A percentile compares a stretch with the other conserved stretches of the same genome.
Evolutionary conservation across 257 asterid genomes (phyloP).

Genomic region (Thymus mandschuricus): DNA sequence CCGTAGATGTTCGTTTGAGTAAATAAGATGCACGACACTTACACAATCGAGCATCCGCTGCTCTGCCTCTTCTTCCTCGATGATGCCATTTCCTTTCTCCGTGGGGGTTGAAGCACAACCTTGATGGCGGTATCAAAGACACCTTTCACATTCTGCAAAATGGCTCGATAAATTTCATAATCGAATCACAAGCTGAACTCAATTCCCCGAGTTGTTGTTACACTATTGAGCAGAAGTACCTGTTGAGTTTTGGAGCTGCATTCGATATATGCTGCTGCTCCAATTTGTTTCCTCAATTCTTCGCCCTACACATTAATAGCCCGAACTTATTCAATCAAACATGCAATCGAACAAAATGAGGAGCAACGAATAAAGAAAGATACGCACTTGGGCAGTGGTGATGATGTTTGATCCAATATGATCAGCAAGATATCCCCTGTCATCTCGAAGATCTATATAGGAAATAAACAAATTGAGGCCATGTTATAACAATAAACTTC

Average conservation of each 20-base stretch:
- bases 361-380: not conserved
- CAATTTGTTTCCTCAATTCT: slow-evolving; percentile 93
- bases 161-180: slow-evolving; percentile 9
- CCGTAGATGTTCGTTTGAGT: not conserved
- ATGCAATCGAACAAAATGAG: not conserved
- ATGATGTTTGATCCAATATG: slow-evolving; percentile 75
- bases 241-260: slow-evolving; percentile 99
- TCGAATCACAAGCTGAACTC: not conserved
- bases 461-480: slow-evolving; percentile 9
- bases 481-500: not conserved
- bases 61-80: slow-evolving; percentile 60
- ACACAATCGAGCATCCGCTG: slow-evolving; percentile 83
- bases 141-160: slow-evolving; percentile 83
- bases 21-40: slow-evolving; percentile 39
- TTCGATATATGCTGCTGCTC: slow-evolving; percentile 94
- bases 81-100: slow-evolving; percentile 68
- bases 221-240: slow-evolving; percentile 40
- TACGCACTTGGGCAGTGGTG: slow-evolving; percentile 78
- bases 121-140: slow-evolving; percentile 93
- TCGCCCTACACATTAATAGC: slow-evolving; percentile 62
- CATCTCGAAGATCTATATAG: slow-evolving; percentile 77
- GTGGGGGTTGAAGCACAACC: slow-evolving; percentile 91
- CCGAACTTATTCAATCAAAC: not conserved
- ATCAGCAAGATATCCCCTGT: slow-evolving; percentile 68
- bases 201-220: not conserved